phyloP scores from a whole-genome alignment of 1,139 yeast genomes.

The Suhomyces bribrorum region DNA sequence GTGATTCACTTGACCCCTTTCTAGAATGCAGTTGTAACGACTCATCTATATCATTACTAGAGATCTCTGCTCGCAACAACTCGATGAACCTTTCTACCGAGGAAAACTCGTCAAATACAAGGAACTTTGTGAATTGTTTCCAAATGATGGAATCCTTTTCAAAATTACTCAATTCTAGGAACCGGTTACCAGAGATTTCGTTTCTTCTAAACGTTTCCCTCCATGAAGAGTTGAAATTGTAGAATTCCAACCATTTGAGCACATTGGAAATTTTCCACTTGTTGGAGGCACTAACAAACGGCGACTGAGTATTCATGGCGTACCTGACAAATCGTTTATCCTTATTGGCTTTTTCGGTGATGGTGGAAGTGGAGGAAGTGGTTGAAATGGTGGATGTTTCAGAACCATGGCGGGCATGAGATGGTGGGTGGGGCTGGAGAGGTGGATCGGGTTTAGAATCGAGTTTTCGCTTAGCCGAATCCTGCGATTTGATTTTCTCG shows the following conservation, averaged over 20 bases:
- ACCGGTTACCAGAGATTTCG: constrained; percentile 62
- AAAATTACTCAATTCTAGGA: constrained; percentile 68
- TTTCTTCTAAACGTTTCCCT: constrained; percentile 58
- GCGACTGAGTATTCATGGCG: constrained; percentile 44
- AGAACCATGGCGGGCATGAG: constrained; percentile 41
- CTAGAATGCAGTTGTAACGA: constrained; percentile 18
- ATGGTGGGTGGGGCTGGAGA: constrained; percentile 4
- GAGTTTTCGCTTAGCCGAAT: constrained; percentile 2
- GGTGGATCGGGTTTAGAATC: constrained; percentile 1
- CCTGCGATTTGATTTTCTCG: constrained; percentile 4
- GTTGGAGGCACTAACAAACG: constrained; percentile 22
- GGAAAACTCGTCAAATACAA: constrained; percentile 47
- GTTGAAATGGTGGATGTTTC: constrained; percentile 38
- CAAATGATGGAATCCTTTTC: constrained; percentile 53
- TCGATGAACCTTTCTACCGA: constrained; percentile 56
- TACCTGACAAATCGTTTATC: constrained; percentile 47
- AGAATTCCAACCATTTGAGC: constrained; percentile 61
- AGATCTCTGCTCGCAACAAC: constrained; percentile 29
- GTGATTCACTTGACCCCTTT: constrained; percentile 23
- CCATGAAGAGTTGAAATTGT: constrained; percentile 77
- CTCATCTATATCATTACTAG: constrained; percentile 12
- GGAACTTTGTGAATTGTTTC: constrained; percentile 46
- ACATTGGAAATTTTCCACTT: constrained; percentile 75
- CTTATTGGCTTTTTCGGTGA: constrained; percentile 31
- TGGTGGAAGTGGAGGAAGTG: constrained; percentile 34